phyloP scores from a whole-genome alignment of 2,329 filamentous ascomycete species.

The Colletotrichum costaricense region DNA sequence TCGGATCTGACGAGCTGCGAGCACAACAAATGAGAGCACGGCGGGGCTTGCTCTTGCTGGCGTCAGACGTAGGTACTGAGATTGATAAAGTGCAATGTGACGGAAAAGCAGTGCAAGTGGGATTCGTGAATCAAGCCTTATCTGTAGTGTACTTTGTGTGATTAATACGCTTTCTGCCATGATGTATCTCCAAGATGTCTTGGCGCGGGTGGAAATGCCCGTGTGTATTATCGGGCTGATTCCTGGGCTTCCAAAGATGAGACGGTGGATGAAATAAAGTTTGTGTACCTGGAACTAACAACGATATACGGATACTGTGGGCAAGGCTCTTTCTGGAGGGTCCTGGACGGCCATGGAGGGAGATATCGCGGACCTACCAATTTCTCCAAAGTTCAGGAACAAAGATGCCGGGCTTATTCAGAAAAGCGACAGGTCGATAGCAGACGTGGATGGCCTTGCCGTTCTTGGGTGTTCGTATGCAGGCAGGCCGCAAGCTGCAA shows the following conservation, averaged over 20 bases:
- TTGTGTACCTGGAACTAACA: neutral
- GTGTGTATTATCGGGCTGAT: slow-evolving; percentile 7
- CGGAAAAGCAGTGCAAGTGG: neutral
- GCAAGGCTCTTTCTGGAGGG: slow-evolving; percentile 1
- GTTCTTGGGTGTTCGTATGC: neutral
- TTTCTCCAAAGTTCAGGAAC: neutral
- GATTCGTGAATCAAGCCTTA: no score
- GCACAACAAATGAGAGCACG: neutral
- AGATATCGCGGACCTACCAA: neutral
- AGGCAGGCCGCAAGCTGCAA: neutral
- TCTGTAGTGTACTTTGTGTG: no score
- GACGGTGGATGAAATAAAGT: slow-evolving; percentile 29
- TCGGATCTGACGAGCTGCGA: neutral
- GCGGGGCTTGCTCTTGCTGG: neutral
- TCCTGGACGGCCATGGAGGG: neutral
- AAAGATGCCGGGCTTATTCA: neutral
- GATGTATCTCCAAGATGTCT: neutral
- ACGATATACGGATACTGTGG: neutral
- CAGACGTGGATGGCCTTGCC: neutral
- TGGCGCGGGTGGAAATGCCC: neutral
- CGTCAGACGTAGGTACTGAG: neutral
- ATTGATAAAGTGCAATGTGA: neutral
- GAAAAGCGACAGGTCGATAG: neutral
- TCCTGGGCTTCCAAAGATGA: neutral
- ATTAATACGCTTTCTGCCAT: neutral